phyloP scores from a whole-genome alignment of 2,329 filamentous ascomycete genomes.

The Colletotrichum falcatum region DNA sequence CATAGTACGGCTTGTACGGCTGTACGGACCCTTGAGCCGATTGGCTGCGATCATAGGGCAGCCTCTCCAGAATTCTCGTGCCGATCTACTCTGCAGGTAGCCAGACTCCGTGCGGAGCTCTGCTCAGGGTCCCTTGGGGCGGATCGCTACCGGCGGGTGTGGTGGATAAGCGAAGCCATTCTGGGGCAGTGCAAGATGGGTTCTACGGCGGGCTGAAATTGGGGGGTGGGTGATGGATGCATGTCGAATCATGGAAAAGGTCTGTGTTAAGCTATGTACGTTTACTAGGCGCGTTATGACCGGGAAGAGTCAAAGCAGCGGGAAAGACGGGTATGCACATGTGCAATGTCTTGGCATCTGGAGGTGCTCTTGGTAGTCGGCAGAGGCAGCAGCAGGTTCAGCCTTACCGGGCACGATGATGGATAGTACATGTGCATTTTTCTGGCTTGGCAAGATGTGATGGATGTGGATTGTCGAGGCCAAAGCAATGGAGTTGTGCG shows the following conservation, averaged over 20 bases:
- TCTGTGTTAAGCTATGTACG: neutral
- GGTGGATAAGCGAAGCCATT: slow-evolving; percentile 21
- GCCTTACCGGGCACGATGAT: slow-evolving; percentile 23
- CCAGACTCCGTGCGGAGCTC: slow-evolving; percentile 7
- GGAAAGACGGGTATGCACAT: neutral
- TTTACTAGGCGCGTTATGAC: neutral
- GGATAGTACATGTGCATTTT: neutral
- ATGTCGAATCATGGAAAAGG: neutral
- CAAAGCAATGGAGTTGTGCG: neutral
- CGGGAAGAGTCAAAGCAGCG: neutral
- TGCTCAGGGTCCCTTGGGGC: slow-evolving; percentile 9
- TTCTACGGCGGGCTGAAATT: neutral
- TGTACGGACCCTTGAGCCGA: neutral
- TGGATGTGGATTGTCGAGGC: neutral
- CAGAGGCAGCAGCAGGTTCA: slow-evolving; percentile 1
- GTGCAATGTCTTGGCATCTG: slow-evolving; percentile 15
- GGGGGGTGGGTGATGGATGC: neutral
- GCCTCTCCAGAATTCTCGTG: neutral
- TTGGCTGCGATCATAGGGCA: neutral
- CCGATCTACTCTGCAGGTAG: too few species aligned
- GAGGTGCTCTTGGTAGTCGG: neutral
- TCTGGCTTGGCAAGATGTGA: slow-evolving; percentile 17
- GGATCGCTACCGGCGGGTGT: neutral
- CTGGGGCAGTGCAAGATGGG: slow-evolving; percentile 16
- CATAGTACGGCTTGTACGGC: neutral